Evolutionary conservation across 495 filamentous ascomycete species (phyloP), one percentile per base, ranked within the genome.

Genomic region (Talaromyces adpressus): DNA sequence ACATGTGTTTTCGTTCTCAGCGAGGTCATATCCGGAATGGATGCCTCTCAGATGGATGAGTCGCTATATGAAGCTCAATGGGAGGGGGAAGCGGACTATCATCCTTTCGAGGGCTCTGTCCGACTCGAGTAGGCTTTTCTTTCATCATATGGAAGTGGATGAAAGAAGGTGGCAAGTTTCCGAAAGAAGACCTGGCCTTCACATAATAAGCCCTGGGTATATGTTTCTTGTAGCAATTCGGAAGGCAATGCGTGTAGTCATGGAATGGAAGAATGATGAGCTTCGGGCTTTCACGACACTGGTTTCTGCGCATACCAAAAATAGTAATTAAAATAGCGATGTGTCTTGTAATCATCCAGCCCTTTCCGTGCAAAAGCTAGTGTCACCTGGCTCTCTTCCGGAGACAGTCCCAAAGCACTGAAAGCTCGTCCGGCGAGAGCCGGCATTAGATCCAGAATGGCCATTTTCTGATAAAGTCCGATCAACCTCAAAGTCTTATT

Each of bases 11-110:
- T 49, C 45, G 6, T 6, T 49, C n/a, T 49, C 63, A 81, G 77
- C 65, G 75, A 79, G 57, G 68, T 80, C 27, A 70, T 80, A 59
- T 67, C 68, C 8, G 78, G 79, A 0, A 76, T 82, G 72, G 79
- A 81, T 63, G 73, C 70, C 45, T 77, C 73, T 22, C 77, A 82
- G 66, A 79, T 82, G 78, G 74, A 75, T 52, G 77, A 81, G 65
- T 73, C 73, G 6, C 70, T 81, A 7, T 68, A 77, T 59, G 77
- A 68, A 53, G 69, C 69, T 4, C 72, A 75, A 57, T 75, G 76
- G 67, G 67, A 71, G 12, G 69, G 63, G 25, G 77, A 79, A 58
- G 76, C 75, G 62, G 73, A 81, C 54, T 82, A 82, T 63, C 73
- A 75, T 66, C 79, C 76, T 0, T 79, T 79, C 62, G 68, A 70